phyloP scores from a whole-genome alignment of 2,329 filamentous ascomycete genomes.

The Myriosclerotinia scirpicola region DNA sequence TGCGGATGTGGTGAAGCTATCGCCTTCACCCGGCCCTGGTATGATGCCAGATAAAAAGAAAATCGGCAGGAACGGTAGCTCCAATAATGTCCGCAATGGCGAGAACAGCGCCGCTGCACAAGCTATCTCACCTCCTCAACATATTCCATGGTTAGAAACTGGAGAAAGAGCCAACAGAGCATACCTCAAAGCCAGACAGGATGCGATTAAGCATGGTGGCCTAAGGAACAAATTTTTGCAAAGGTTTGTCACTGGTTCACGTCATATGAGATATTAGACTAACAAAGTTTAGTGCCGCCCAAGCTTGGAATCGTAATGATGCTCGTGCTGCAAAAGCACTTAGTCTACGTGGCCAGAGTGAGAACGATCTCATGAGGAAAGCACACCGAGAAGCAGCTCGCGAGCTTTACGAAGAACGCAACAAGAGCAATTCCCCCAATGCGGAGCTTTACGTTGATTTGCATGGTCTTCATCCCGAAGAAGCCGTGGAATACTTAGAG shows the following conservation, averaged over 20 bases:
- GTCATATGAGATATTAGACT: slow-evolving; percentile 15
- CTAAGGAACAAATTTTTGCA: slow-evolving; percentile 96
- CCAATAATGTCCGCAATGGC: slow-evolving; percentile 61
- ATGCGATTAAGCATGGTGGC: slow-evolving; percentile 96
- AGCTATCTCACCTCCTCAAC: slow-evolving; percentile 82
- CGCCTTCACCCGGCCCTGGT: slow-evolving; percentile 73
- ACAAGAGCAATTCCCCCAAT: slow-evolving; percentile 60
- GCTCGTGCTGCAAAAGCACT: slow-evolving; percentile 93
- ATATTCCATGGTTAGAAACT: slow-evolving; percentile 96
- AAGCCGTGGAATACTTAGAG: slow-evolving; percentile 92
- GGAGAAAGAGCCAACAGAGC: slow-evolving; percentile 87
- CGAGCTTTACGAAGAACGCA: slow-evolving; percentile 90
- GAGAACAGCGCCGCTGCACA: slow-evolving; percentile 81
- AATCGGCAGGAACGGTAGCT: slow-evolving; percentile 62
- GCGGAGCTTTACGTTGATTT: slow-evolving; percentile 90
- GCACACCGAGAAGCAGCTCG: slow-evolving; percentile 91
- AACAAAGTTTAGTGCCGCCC: slow-evolving; percentile 67
- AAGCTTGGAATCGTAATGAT: slow-evolving; percentile 98
- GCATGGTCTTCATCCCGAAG: slow-evolving; percentile 97
- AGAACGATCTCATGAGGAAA: slow-evolving; percentile 96
- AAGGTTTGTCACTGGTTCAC: slow-evolving; percentile 56
- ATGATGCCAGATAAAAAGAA: slow-evolving; percentile 61
- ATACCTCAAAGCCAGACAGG: slow-evolving; percentile 90
- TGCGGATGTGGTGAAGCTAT: slow-evolving; percentile 94
- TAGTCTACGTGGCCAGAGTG: slow-evolving; percentile 89